Evolutionary conservation across 352 stramenopile species (phyloP).

Genomic region (Aphanomyces astaci): DNA sequence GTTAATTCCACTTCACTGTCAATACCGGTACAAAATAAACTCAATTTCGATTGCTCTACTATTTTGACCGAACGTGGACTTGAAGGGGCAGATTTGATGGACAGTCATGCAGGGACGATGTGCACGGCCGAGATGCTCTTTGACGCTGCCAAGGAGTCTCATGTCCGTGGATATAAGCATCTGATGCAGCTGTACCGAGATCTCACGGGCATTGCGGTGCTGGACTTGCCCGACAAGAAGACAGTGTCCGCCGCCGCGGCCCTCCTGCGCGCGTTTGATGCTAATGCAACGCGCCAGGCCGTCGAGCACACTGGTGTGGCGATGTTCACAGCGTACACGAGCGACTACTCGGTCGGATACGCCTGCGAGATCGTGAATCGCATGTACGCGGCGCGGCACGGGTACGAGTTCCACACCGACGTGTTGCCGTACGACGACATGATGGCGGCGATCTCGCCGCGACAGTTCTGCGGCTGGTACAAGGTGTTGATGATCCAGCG

Average conservation of each 20-base stretch:
- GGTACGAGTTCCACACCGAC: constrained; percentile 22
- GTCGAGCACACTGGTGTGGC: not conserved
- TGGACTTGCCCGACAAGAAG: not conserved
- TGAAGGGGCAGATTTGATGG: too few species aligned
- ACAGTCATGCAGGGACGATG: not conserved
- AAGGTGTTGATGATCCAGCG: constrained; percentile 21
- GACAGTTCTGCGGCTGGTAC: constrained; percentile 24
- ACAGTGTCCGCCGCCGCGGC: not conserved
- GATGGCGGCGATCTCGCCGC: constrained; percentile 12
- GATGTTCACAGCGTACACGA: constrained; percentile 24
- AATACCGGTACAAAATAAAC: too few species aligned
- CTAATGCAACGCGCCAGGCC: not conserved
- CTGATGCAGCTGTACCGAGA: constrained; percentile 8
- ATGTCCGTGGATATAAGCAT: constrained; percentile 9
- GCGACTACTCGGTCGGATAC: constrained; percentile 14
- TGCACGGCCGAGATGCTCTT: not conserved
- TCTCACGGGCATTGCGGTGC: not conserved
- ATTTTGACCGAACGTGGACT: not conserved
- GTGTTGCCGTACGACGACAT: constrained; percentile 19
- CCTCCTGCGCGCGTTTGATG: not conserved
- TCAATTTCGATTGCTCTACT: too few species aligned
- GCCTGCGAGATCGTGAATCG: constrained; percentile 20
- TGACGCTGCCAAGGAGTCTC: not conserved
- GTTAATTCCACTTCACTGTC: too few species aligned
- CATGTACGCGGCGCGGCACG: constrained; percentile 13